Evolutionary conservation across 2,329 filamentous ascomycete genomes (phyloP).

Genomic region (Apiospora aurea): DNA sequence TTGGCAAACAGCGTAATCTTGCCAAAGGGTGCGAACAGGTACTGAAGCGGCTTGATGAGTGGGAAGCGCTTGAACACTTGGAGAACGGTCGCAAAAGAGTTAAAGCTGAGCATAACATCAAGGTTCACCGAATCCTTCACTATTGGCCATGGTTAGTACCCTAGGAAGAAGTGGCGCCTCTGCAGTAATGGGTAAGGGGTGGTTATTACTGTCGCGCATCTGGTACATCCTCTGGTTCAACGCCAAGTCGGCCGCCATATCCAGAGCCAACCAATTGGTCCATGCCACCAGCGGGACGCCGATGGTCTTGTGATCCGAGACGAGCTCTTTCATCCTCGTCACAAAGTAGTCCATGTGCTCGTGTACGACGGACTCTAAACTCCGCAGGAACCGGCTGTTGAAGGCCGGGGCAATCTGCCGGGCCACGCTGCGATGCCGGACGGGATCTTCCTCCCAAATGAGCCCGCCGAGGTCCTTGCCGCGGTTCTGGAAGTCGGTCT

Average conservation of each 20-base stretch:
- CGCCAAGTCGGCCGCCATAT: slow-evolving; percentile 33
- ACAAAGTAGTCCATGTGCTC: slow-evolving; percentile 34
- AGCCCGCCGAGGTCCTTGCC: slow-evolving; percentile 32
- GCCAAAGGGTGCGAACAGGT: slow-evolving; percentile 29
- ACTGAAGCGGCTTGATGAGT: slow-evolving; percentile 29
- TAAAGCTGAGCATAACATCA: slow-evolving; percentile 25
- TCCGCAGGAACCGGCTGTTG: slow-evolving; percentile 29
- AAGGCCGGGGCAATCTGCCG: slow-evolving; percentile 36
- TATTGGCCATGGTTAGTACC: background rate
- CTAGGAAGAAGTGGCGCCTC: background rate
- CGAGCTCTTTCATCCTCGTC: slow-evolving; percentile 29
- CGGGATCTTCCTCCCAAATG: slow-evolving; percentile 36
- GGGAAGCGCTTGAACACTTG: slow-evolving; percentile 29
- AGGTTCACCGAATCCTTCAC: slow-evolving; percentile 27
- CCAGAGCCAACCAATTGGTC: slow-evolving; percentile 33
- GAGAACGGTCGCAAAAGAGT: slow-evolving; percentile 26
- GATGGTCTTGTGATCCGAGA: background rate
- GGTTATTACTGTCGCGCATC: slow-evolving; percentile 31
- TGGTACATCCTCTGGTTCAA: slow-evolving; percentile 31
- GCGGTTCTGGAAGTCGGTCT: slow-evolving; percentile 34
- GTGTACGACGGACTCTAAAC: slow-evolving; percentile 32
- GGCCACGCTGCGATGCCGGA: slow-evolving; percentile 32
- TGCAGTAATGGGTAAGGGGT: background rate
- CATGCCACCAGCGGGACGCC: slow-evolving; percentile 31
- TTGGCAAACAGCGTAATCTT: slow-evolving; percentile 19